Conservation (phyloP, 306 rosid species). For the Cucumis melo region DNA sequence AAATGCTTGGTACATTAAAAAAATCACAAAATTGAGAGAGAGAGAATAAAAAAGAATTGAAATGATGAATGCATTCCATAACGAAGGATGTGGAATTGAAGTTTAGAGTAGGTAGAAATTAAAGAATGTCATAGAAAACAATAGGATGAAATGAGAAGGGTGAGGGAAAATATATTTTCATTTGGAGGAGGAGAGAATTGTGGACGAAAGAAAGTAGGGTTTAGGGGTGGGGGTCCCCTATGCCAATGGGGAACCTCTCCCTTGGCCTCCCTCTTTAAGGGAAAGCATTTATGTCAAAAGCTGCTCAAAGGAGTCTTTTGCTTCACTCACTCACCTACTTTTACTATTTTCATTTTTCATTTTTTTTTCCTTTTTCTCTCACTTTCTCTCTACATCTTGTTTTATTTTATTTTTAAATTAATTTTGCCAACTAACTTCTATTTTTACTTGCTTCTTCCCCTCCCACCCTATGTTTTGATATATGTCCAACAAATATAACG, state of each 20-base stretch:
- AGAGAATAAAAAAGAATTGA: neutral
- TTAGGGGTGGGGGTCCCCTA: neutral
- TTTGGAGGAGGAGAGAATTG: neutral
- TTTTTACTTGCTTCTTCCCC: neutral
- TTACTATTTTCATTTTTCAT: neutral
- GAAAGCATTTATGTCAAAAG: constrained; percentile 5
- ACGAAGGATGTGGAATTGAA: neutral
- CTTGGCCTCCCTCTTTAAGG: neutral
- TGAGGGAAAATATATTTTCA: neutral
- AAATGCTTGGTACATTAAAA: too few relatives aligned
- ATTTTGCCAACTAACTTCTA: neutral
- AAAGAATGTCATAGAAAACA: neutral
- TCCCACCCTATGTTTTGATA: too few relatives aligned
- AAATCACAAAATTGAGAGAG: too few relatives aligned
- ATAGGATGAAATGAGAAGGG: neutral
- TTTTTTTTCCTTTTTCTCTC: neutral
- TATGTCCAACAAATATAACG: too few relatives aligned
- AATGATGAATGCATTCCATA: neutral
- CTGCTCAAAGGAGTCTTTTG: neutral
- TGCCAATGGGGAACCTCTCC: neutral
- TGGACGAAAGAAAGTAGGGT: neutral
- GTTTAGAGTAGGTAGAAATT: neutral
- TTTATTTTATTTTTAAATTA: neutral
- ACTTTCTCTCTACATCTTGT: neutral
- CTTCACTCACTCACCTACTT: neutral